A percentile compares a stretch with the other conserved stretches of the same genome.
Evolutionary conservation across 768 basidiomycete genomes (phyloP).

Genomic region (Rossbeevera mucosa): DNA sequence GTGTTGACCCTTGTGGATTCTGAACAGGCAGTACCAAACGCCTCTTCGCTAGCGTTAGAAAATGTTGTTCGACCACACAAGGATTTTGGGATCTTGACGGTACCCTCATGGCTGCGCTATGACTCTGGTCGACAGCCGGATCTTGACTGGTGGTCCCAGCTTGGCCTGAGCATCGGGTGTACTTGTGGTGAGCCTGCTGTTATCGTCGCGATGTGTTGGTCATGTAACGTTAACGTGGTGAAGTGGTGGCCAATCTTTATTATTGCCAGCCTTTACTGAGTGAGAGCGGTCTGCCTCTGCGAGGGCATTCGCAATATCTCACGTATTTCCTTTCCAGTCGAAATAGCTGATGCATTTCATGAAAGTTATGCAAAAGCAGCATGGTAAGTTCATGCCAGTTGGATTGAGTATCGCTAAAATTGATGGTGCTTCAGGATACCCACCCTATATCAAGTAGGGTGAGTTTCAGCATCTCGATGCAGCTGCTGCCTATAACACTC

Average conservation of each 20-base stretch:
- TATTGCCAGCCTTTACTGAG: conserved; percentile 80
- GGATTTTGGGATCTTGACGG: conserved; percentile 44
- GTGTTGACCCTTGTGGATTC: conserved; percentile 7
- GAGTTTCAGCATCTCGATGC: conserved; percentile 5
- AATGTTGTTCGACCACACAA: conserved; percentile 2
- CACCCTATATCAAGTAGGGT: conserved; percentile 67
- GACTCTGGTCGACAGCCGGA: conserved; percentile 35
- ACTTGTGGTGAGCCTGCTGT: conserved; percentile 38
- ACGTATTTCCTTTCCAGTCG: conserved; percentile 8
- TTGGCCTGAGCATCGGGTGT: conserved; percentile 44
- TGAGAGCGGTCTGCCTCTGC: conserved; percentile 27
- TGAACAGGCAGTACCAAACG: background rate
- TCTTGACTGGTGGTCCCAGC: conserved; percentile 37
- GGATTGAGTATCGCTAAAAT: background rate
- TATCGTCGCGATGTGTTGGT: background rate
- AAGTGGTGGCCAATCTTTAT: conserved; percentile 64
- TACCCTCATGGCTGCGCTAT: conserved; percentile 40
- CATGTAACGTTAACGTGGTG: background rate
- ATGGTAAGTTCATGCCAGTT: conserved; percentile 14
- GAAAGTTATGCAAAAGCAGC: conserved; percentile 33
- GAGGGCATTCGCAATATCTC: background rate
- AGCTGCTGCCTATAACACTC: background rate
- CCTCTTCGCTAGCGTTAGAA: background rate
- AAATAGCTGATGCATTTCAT: conserved; percentile 36
- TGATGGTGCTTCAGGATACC: conserved; percentile 44